Conservation (phyloP, 148 eudicot genomes). For the Vaccinium vitisidaea region DNA sequence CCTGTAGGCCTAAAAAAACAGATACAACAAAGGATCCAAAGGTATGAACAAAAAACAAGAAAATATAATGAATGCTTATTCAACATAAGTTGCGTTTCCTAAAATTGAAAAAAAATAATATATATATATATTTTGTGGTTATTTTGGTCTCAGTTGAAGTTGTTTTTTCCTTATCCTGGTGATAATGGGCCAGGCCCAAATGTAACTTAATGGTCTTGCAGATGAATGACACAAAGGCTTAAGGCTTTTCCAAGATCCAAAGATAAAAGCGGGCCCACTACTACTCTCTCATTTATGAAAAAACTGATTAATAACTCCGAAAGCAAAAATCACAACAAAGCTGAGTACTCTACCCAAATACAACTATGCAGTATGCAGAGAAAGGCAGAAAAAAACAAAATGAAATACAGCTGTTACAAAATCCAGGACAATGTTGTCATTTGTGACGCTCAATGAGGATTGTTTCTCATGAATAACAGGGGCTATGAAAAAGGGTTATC, state of each 20-base stretch:
- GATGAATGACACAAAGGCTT: neutral
- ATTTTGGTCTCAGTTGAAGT: too few relatives aligned
- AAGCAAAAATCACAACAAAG: neutral
- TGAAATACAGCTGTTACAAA: neutral
- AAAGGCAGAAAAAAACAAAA: neutral
- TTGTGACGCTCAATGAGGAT: neutral
- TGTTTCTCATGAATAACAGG: neutral
- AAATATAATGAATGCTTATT: too few relatives aligned
- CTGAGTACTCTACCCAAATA: neutral
- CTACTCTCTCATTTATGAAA: neutral
- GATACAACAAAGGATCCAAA: too few relatives aligned
- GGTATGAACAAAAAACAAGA: too few relatives aligned
- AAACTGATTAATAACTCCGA: neutral
- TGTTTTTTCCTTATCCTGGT: neutral
- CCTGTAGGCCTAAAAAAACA: too few relatives aligned
- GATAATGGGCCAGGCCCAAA: neutral
- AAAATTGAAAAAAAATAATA: too few relatives aligned
- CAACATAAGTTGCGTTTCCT: too few relatives aligned
- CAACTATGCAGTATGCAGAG: neutral
- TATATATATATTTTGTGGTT: too few relatives aligned
- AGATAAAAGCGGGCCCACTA: neutral
- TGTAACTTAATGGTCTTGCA: neutral
- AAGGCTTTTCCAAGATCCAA: neutral
- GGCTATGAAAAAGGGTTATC: constrained; percentile 24
- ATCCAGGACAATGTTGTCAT: neutral